These are phyloP conservation scores for Fusarium solani-melongenae DNA, from an alignment of 2,329 filamentous ascomycete species.

Conservation along the genomic window DNA sequence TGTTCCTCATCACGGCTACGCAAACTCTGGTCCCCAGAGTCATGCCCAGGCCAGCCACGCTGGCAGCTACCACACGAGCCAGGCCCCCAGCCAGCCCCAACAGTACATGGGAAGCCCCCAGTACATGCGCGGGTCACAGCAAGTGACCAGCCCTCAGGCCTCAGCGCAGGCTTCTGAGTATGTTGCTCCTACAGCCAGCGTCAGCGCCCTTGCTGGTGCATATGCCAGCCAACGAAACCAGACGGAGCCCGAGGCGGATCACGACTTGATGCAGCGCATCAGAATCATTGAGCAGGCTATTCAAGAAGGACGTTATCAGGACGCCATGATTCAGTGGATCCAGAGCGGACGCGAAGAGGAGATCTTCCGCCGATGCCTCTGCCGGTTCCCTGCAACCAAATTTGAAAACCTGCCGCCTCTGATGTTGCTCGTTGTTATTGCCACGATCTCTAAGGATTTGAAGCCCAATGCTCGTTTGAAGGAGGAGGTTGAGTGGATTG, in stretches of 20 bases:
- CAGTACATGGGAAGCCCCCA: conserved; percentile 52
- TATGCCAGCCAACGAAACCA: conserved; percentile 51
- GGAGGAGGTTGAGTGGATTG: conserved; percentile 70
- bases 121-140: conserved; percentile 50
- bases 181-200: conserved; percentile 45
- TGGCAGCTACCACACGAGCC: conserved; percentile 49
- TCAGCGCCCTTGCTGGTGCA: conserved; percentile 49
- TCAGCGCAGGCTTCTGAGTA: conserved; percentile 50
- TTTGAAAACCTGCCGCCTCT: conserved; percentile 69
- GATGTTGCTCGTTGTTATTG: conserved; percentile 72
- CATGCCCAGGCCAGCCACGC: conserved; percentile 45
- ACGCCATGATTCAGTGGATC: conserved; percentile 74
- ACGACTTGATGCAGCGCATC: conserved; percentile 67
- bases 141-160: conserved; percentile 48
- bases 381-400: conserved; percentile 51
- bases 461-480: conserved; percentile 62
- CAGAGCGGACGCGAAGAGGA: conserved; percentile 72
- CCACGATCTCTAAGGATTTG: conserved; percentile 70
- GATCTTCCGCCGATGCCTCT: conserved; percentile 64
- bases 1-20: conserved; percentile 44
- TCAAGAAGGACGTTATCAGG: conserved; percentile 69
- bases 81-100: conserved; percentile 47
- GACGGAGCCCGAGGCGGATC: conserved; percentile 50
- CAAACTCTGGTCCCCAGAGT: conserved; percentile 38
- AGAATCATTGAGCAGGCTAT: conserved; percentile 72